phyloP scores from a whole-genome alignment of 2,329 filamentous ascomycete genomes.

The Hypomyces perniciosus region DNA sequence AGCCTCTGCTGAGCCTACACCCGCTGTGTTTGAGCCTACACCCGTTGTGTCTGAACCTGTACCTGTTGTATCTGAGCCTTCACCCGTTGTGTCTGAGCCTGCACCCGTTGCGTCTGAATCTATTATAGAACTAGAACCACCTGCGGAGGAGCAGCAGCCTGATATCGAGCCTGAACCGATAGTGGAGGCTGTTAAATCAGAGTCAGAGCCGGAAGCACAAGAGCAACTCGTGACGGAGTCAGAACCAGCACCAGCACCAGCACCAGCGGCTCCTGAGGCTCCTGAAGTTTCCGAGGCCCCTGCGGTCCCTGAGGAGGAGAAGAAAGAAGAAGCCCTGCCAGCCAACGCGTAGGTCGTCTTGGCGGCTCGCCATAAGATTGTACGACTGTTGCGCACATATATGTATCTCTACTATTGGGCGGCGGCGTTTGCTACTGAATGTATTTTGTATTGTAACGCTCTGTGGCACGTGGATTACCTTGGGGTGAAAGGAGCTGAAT shows the following conservation, averaged over 20 bases:
- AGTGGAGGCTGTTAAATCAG: background rate
- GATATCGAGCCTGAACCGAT: background rate
- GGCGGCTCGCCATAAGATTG: conserved; percentile 5
- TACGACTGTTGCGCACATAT: background rate
- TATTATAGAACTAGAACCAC: background rate
- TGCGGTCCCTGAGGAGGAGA: conserved; percentile 1
- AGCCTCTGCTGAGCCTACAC: background rate
- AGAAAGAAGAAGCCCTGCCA: conserved; percentile 9
- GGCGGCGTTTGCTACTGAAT: background rate
- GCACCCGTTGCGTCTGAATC: conserved; percentile 7
- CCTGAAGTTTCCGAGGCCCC: background rate
- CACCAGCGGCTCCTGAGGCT: background rate
- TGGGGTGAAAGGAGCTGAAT: no score
- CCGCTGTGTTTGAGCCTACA: background rate
- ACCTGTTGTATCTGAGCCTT: background rate
- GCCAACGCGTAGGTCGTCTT: conserved; percentile 15
- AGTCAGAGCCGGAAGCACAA: background rate
- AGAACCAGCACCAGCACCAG: background rate
- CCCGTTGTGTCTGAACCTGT: conserved; percentile 7
- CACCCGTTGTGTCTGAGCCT: background rate
- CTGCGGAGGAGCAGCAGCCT: background rate
- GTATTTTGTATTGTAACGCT: background rate
- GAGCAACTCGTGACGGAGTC: background rate
- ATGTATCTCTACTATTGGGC: background rate
- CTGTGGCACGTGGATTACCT: background rate